Percentiles rank a stretch among this genome's conserved stretches.
Conservation (phyloP, 2,329 filamentous ascomycete species). For the Aspergillus sp. region DNA sequence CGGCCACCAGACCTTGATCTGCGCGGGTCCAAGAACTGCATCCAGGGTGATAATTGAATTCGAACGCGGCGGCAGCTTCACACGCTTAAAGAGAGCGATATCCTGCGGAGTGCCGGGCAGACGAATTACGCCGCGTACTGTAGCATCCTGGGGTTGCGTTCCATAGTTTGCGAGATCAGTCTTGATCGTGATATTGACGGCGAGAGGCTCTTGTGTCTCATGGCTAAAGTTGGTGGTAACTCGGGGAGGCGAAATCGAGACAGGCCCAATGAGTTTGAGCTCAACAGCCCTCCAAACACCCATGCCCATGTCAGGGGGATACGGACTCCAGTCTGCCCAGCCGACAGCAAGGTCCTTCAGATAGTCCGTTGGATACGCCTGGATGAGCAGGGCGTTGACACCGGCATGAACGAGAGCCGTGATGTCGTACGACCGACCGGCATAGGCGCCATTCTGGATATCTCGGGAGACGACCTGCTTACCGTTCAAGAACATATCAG, state of each 20-base stretch:
- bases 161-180: slow-evolving; percentile 37
- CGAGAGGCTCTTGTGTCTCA: slow-evolving; percentile 27
- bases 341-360: slow-evolving; percentile 59
- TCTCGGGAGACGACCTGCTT: slow-evolving; percentile 50
- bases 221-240: slow-evolving; percentile 41
- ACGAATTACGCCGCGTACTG: slow-evolving; percentile 24
- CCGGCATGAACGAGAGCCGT: slow-evolving; percentile 42
- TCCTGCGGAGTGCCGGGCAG: slow-evolving; percentile 12
- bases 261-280: slow-evolving; percentile 55
- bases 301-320: slow-evolving; percentile 62
- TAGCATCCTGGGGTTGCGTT: slow-evolving; percentile 16
- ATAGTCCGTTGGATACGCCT: slow-evolving; percentile 60
- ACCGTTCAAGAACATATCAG: slow-evolving; percentile 62
- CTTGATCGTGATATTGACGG: slow-evolving; percentile 37
- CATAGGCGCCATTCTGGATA: slow-evolving; percentile 58
- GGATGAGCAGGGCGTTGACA: slow-evolving; percentile 54
- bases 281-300: slow-evolving; percentile 63
- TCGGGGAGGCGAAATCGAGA: slow-evolving; percentile 47
- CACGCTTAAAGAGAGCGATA: slow-evolving; percentile 27
- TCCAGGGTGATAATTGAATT: slow-evolving; percentile 42
- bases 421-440: slow-evolving; percentile 57
- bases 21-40: slow-evolving; percentile 43
- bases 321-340: slow-evolving; percentile 64
- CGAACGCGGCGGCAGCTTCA: slow-evolving; percentile 42
- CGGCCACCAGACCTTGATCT: slow-evolving; percentile 62